Evolutionary conservation across 805 yeast species (phyloP), one percentile per base, ranked within the genome.

Genomic region (Saccharomycopsis olivae): DNA sequence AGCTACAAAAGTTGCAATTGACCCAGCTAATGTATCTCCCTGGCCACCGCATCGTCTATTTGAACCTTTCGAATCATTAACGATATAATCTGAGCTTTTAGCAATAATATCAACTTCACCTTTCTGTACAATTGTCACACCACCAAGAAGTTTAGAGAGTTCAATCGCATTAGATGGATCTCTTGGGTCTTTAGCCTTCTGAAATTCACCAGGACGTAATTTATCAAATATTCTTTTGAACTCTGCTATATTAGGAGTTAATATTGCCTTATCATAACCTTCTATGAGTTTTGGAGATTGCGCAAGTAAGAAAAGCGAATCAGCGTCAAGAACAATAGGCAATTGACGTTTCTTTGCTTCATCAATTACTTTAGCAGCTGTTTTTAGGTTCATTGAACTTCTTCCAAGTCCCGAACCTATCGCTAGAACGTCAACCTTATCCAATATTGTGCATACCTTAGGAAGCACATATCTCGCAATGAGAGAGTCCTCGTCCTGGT

Each of bases 401-500:
- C 98, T 65, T 0, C 98, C 98, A 43, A 88, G 69, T 0, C 97
- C 98, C 0, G 97, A 97, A 0, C 97, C 97, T 29, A 89, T 68
- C 2, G 92, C 84, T 20, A 87, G 75, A 5, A 78, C 83, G 52
- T 89, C 94, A 44, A 86, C 71, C 35, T 94, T 61, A 28, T 67
- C 65, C 28, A 89, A 59, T 17, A 88, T 52, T 0, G 62, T 41
- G 16, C 55, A 49, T n/a, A 84, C 69, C 51, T 73, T 73, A 18
- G 77, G 75, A 53, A 81, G 47, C 10, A 82, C 65, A 36, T 61
- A 59, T 5, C 53, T 49, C n/a, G 64, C 61, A 31, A 74, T 54
- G 38, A 65, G 59, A 4, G 19, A 14, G 20, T 52, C 53, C 3
- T 51, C 51, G 3, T 53, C 48, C 2, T 51, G 47, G 25, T 40